phyloP scores from a whole-genome alignment of 2,329 filamentous ascomycete species.

The Macrophomina tecta region DNA sequence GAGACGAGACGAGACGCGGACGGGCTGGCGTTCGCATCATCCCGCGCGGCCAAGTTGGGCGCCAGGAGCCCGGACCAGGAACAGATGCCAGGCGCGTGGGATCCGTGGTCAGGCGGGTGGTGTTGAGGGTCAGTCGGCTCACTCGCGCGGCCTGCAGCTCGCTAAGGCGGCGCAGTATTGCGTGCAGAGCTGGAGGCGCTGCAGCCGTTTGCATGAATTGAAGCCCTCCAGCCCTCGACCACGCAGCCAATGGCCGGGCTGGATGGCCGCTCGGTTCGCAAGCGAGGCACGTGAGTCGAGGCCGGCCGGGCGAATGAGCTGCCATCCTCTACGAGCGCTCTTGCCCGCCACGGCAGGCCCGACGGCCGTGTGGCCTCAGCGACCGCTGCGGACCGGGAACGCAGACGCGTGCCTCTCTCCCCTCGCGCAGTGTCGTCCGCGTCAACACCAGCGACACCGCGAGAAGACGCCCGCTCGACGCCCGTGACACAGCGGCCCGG shows the following conservation, averaged over 20 bases:
- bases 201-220: conserved; percentile 8
- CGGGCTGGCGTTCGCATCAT: conserved; percentile 4
- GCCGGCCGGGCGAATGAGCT: background rate
- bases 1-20: background rate
- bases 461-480: background rate
- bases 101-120: background rate
- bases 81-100: background rate
- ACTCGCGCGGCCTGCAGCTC: background rate
- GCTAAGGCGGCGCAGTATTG: conserved; percentile 6
- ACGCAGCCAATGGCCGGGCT: background rate
- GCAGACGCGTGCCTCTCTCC: background rate
- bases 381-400: background rate
- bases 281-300: background rate
- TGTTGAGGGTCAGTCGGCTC: background rate
- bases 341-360: background rate
- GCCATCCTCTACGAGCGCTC: background rate
- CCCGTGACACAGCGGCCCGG: background rate
- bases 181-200: background rate
- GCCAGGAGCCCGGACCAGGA: background rate
- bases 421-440: background rate
- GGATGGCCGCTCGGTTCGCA: background rate
- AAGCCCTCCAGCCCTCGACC: background rate
- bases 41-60: background rate
- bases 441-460: conserved; percentile 2
- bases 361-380: background rate